Base-by-base conservation (phyloP, 306 rosid genomes). In the Begonia fuchsioides region DNA sequence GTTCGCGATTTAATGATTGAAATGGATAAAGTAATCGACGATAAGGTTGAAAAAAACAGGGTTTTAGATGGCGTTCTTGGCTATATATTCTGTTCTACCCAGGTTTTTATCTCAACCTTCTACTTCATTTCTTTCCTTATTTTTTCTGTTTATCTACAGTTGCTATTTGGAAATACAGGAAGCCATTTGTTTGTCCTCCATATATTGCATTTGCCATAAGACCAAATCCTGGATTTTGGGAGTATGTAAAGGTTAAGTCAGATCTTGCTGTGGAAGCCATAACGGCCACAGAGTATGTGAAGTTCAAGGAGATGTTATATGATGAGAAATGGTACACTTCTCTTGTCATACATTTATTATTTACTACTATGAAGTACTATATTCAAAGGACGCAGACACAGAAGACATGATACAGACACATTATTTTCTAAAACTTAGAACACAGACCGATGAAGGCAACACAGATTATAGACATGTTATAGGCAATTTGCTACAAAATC, bases 151-250 rank as follows among this genome's bases (percentile, higher is more conserved):
- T 54, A 3, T 17, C 46, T 35, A 5, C 50, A 13, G 13, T n/a
- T 12, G 10, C 39, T 43, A 7, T 8, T 45, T 52, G 46, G 46
- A 58, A 20, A 62, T 72, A 57, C 64, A 87, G 96, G 96, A 80
- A 71, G 96, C 96, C n/a, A 67, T 76, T 76, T 44, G 93, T 72
- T 9, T 13, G 57, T 52, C 93, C 96, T 57, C 96, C 96, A 39
- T 49, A 71, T 76, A 76, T 87, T 56, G 83, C 84, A 13, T 87
- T 87, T 69, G 75, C 81, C 38, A 43, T 87, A 49, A 76, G 96
- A 75, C 86, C 79, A 52, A 66, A 61, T 62, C 96, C 96, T 19
- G 96, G 96, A 26, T 65, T 69, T 43, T 87, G 94, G 94, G 96
- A 87, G 65, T 78, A 49, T 62, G 86, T 64, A 13, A 64, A 74